These are phyloP conservation scores for Xylaria sp. DNA, from an alignment of 2,329 filamentous ascomycete genomes.

Conservation along the genomic window DNA sequence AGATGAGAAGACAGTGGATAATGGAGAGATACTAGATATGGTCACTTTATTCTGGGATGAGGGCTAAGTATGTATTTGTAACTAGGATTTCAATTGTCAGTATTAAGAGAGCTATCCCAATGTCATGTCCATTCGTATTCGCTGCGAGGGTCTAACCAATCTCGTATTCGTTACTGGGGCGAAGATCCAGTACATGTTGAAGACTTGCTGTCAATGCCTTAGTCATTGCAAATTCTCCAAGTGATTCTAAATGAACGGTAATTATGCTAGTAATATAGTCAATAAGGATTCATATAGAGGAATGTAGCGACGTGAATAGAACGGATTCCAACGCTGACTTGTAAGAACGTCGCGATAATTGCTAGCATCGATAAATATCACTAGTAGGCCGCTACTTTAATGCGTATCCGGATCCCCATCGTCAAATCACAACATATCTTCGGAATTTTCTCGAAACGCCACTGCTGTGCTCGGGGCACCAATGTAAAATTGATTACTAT, in stretches of 20 bases:
- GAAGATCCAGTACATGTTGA: background rate
- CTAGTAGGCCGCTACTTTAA: background rate
- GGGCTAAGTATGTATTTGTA: background rate
- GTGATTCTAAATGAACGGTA: background rate
- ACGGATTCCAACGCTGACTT: background rate
- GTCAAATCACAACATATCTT: background rate
- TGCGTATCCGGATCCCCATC: background rate
- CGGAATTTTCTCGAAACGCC: background rate
- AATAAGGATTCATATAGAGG: background rate
- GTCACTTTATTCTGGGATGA: background rate
- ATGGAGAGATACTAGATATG: conserved; percentile 69
- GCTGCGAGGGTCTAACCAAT: too few species aligned
- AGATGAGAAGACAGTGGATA: conserved; percentile 65
- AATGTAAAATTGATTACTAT: background rate
- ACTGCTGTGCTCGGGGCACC: background rate
- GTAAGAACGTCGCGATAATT: background rate
- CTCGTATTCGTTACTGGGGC: background rate
- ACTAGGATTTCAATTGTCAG: background rate
- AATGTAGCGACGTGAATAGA: background rate
- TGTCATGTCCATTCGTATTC: background rate
- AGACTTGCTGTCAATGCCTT: background rate
- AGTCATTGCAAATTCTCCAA: background rate
- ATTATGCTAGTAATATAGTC: background rate
- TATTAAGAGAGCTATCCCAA: background rate
- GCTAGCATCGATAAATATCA: background rate